phyloP scores from a whole-genome alignment of 805 yeast species.

The Myxozyma nipponensis region DNA sequence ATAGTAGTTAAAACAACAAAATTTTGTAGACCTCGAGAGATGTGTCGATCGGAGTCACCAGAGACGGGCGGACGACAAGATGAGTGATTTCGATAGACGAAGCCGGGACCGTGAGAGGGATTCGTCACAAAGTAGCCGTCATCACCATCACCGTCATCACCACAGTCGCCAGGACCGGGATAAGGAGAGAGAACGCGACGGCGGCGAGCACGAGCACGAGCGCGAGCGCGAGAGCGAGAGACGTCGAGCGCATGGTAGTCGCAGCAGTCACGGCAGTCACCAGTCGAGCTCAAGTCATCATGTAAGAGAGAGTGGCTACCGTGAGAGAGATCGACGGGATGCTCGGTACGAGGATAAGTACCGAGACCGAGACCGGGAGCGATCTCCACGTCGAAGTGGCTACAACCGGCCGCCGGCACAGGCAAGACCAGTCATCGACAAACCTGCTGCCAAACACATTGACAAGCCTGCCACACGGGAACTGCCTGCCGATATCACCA shows the following conservation, averaged over 20 bases:
- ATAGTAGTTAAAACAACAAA: too few species aligned
- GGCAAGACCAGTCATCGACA: neutral
- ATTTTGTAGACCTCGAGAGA: too few species aligned
- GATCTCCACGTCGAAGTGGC: neutral
- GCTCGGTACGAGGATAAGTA: neutral
- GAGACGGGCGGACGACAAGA: too few species aligned
- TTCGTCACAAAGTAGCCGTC: too few species aligned
- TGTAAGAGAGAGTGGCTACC: neutral
- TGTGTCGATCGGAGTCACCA: too few species aligned
- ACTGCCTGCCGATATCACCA: neutral
- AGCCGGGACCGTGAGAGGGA: too few species aligned
- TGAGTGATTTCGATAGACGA: too few species aligned
- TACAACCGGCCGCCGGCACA: neutral
- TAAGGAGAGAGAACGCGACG: neutral
- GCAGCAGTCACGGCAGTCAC: neutral
- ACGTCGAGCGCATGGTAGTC: neutral
- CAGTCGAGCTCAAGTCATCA: neutral
- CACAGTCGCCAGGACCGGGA: too few species aligned
- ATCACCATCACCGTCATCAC: too few species aligned
- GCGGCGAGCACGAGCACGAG: neutral
- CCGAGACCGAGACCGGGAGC: neutral
- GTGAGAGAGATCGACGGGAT: neutral
- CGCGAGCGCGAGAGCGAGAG: neutral
- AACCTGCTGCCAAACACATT: neutral
- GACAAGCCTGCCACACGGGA: neutral